Base-by-base conservation (phyloP, 257 asterid genomes). In the Scutellaria baicalensis region DNA sequence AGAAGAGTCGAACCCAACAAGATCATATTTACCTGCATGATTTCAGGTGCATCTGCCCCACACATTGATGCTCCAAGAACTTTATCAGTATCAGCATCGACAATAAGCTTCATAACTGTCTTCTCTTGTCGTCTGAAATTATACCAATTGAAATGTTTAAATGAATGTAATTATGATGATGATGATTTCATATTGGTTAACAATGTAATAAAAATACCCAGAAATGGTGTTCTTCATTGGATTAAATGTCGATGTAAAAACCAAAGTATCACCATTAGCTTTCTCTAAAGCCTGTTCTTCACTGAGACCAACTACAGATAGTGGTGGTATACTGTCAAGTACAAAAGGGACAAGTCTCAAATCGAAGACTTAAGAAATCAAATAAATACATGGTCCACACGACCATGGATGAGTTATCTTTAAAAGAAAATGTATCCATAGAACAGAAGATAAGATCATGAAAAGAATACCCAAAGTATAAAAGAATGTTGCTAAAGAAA, bases 41-140 rank as follows among this genome's bases (percentile, higher is more conserved):
- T 91, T 81, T 93, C 99, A 58, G 97, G 85, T 60, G 99, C 96
- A 78, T 93, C 97, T 10, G 99, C 90, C 66, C 99, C 99, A 61
- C 96, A 91, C 97, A 93, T 91, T 79, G 99, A 85, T 72, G 97
- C 99, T 71, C 97, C 99, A 56, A 93, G 78, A 80, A 93, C 97
- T 79, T 86, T 91, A 70, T 93, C 99, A 0, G 89, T 87, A 84
- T 86, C 87, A 55, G 86, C 84, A 51, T 93, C 96, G 39, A 91
- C 97, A 20, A 91, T 62, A 66, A 93, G 99, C 83, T 93, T 93
- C 96, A 91, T 91, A 42, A 91, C 64, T 7, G 97, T 78, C 76
- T 89, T 93, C 79, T 93, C 99, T 82, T 85, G 95, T 48, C 99
- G 99, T 59, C 99, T 93, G 71, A 16, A 27, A 27, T 27, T 27